These are phyloP conservation scores for Lactarius sp. DNA, from an alignment of 768 basidiomycete genomes.

Conservation along the genomic window DNA sequence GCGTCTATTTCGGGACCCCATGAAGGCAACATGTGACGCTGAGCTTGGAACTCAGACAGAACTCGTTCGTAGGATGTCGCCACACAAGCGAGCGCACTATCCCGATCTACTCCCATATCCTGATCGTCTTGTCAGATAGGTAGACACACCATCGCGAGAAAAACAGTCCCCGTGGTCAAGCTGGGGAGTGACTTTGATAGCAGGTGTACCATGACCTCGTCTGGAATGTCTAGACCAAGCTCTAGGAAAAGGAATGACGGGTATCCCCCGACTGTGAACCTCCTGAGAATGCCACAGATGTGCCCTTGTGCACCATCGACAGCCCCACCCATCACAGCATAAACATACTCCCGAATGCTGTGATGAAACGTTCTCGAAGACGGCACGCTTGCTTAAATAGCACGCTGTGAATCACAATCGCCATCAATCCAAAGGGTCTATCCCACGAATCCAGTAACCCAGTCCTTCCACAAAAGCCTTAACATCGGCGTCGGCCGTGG, in stretches of 20 bases:
- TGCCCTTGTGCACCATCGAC: slow-evolving; percentile 36
- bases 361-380: too few relatives aligned
- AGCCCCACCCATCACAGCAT: slow-evolving; percentile 41
- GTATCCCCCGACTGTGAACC: slow-evolving; percentile 37
- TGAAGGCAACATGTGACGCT: slow-evolving; percentile 31
- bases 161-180: slow-evolving; percentile 29
- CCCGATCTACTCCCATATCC: slow-evolving; percentile 36
- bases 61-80: slow-evolving; percentile 32
- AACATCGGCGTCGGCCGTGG: slow-evolving; percentile 55
- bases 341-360: background rate
- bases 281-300: too few relatives aligned
- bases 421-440: slow-evolving; percentile 41
- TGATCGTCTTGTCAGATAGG: slow-evolving; percentile 15
- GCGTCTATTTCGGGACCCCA: slow-evolving; percentile 28
- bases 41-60: slow-evolving; percentile 33
- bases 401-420: too few relatives aligned
- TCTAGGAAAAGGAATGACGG: slow-evolving; percentile 39
- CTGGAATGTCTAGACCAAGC: slow-evolving; percentile 37
- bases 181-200: slow-evolving; percentile 32
- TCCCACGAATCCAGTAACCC: slow-evolving; percentile 68
- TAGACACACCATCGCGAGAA: too few relatives aligned
- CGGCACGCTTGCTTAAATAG: too few relatives aligned
- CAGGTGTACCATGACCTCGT: slow-evolving; percentile 40
- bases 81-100: slow-evolving; percentile 39
- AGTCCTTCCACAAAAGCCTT: slow-evolving; percentile 55